Percentiles rank a stretch among this genome's conserved stretches.
phyloP scores from a whole-genome alignment of 768 basidiomycete genomes.

The Lentinula sp. region DNA sequence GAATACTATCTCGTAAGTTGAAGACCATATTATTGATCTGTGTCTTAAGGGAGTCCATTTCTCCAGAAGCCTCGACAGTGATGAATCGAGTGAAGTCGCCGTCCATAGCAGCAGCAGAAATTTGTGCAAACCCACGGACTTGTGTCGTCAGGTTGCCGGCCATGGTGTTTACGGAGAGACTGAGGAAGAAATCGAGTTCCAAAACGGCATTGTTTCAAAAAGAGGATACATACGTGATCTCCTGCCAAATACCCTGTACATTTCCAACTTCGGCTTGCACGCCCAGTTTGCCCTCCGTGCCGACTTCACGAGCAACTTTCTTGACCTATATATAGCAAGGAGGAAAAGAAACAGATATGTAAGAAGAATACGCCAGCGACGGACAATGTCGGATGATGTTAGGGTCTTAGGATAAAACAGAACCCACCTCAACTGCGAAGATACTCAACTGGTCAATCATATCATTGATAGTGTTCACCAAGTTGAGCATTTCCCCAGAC shows the following conservation, averaged over 20 bases:
- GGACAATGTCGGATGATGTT: not conserved
- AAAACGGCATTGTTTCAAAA: not conserved
- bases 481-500: conserved; percentile 90
- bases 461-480: conserved; percentile 97
- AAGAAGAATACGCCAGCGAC: not conserved
- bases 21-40: conserved; percentile 99
- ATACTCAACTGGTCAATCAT: conserved; percentile 58
- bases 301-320: conserved; percentile 95
- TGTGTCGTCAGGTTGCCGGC: conserved; percentile 94
- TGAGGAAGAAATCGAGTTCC: conserved; percentile 21
- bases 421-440: conserved; percentile 38
- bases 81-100: conserved; percentile 99
- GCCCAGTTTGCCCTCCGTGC: conserved; percentile 97
- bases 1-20: conserved; percentile 92
- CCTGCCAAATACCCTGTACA: conserved; percentile 97
- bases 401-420: conserved; percentile 8
- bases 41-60: conserved; percentile 99
- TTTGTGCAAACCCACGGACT: conserved; percentile 98
- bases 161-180: conserved; percentile 97
- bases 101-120: conserved; percentile 97
- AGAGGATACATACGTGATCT: conserved; percentile 75
- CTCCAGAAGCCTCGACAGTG: conserved; percentile 96
- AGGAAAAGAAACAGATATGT: conserved; percentile 37
- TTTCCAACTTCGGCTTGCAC: conserved; percentile 97
- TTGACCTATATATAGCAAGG: conserved; percentile 74